Base-by-base conservation (phyloP, 1,139 yeast species). In the Geotrichum cucujoidarum region DNA sequence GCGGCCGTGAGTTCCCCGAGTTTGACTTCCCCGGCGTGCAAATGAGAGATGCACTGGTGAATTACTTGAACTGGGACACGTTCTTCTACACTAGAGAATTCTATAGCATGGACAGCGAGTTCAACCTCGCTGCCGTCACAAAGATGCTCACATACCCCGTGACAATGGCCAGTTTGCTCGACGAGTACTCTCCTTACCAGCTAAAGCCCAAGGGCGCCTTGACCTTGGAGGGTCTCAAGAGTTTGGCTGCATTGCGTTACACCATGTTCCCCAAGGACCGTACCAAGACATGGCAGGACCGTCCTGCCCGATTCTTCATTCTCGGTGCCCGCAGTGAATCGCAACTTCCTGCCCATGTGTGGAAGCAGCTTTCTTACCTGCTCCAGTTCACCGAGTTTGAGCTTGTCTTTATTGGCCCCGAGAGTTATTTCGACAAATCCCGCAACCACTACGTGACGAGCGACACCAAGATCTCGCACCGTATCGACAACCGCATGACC, bases 41-140 rank as follows among this genome's bases (percentile, higher is more conserved):
- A 66, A 86, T 82, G 54, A 73, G 74, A 45, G 97, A 90, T 63
- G 82, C 81, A 52, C 73, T 80, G 54, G 81, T 89, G 52, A 90
- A 87, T 65, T 78, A 90, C 66, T 72, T 81, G 47, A 82, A 78
- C 65, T 92, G 98, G 98, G 97, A 92, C 66, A 74, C 95, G 17
- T 92, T 80, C 60, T 83, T 92, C 64, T 92, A 92, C 67, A 92
- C 98, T 0, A 77, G 98, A 65, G 87, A 85, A 60, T 92, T 88
- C 65, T 83, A 81, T 60, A 90, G 97, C 4, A 90, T 92, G 97
- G 95, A 92, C 66, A 86, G 96, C 11, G 97, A 90, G 65, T 92
- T 87, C 70, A 95, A 90, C 67, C 72, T 90, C 62, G 97, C 98
- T 0, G 95, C 95, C 1, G 92, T 90, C 32, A 88, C 97, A 24